phyloP scores from a whole-genome alignment of 768 basidiomycete species.

The Rhizopogon roseolus region DNA sequence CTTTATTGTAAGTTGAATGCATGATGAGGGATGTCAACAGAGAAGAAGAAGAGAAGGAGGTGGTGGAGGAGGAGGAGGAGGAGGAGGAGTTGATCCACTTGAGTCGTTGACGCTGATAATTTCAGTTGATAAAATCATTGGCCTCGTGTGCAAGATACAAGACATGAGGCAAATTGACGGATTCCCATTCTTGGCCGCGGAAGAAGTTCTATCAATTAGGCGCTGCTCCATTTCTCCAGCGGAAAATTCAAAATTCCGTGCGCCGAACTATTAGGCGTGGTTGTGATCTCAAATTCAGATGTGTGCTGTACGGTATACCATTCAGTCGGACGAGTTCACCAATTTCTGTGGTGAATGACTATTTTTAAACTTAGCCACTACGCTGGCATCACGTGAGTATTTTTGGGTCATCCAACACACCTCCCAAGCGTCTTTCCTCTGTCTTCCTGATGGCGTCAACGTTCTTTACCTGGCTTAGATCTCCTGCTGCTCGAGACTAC shows the following conservation, averaged over 20 bases:
- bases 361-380: no score
- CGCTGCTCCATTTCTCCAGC: not conserved
- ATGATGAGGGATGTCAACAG: conserved; percentile 13
- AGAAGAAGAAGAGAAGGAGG: not conserved
- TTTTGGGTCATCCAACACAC: no score
- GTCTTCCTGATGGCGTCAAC: conserved; percentile 63
- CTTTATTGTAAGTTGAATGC: conserved; percentile 30
- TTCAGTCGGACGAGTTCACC: no score
- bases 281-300: no score
- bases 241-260: not conserved
- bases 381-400: conserved; percentile 8
- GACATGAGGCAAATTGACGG: not conserved
- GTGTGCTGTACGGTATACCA: no score
- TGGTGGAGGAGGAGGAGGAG: no score
- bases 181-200: conserved; percentile 30
- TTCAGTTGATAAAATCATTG: not conserved
- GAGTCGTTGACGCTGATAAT: no score
- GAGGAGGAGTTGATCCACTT: no score
- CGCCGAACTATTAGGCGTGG: no score
- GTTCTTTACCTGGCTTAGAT: conserved; percentile 86
- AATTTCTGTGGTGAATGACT: no score
- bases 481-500: conserved; percentile 88
- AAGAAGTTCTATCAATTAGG: not conserved
- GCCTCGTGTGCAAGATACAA: not conserved
- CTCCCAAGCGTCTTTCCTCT: not conserved